Percentiles rank a stretch among this genome's conserved stretches.
Evolutionary conservation across 2,329 filamentous ascomycete genomes (phyloP).

Genomic region (Neopestalotiopsis clavispora): DNA sequence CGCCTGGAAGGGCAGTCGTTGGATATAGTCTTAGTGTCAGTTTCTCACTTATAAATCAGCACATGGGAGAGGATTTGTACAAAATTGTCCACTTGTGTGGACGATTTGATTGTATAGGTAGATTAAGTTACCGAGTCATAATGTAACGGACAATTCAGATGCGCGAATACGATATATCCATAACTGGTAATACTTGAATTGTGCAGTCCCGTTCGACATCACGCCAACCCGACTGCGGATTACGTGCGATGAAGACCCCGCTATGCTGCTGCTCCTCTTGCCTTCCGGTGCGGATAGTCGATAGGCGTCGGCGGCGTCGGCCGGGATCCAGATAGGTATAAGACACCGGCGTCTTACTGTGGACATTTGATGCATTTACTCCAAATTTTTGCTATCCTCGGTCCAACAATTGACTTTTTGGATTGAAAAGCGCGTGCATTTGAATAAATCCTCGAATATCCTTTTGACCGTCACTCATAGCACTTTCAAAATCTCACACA

Average conservation of each 20-base stretch:
- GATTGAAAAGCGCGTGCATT: no score
- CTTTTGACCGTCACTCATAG: background rate
- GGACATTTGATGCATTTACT: background rate
- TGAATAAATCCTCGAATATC: no score
- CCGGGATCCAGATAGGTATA: conserved; percentile 3
- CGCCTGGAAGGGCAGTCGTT: no score
- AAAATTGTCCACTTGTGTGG: no score
- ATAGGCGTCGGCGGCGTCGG: background rate
- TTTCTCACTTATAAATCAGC: no score
- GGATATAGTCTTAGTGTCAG: no score
- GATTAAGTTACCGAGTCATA: background rate
- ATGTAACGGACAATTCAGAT: background rate
- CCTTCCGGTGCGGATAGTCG: conserved; percentile 1
- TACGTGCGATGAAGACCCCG: conserved; percentile 12
- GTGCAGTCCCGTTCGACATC: background rate
- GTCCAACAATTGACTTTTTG: background rate
- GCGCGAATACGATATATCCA: background rate
- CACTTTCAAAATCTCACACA: background rate
- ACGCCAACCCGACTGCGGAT: conserved; percentile 17
- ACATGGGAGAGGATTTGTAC: no score
- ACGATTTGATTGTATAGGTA: no score
- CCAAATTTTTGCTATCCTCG: background rate
- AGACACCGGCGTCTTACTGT: conserved; percentile 8
- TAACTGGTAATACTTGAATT: background rate
- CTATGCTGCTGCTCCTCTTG: background rate